Conservation (phyloP, 176 grass and related monocot species). For the Cenchrus purpureus region DNA sequence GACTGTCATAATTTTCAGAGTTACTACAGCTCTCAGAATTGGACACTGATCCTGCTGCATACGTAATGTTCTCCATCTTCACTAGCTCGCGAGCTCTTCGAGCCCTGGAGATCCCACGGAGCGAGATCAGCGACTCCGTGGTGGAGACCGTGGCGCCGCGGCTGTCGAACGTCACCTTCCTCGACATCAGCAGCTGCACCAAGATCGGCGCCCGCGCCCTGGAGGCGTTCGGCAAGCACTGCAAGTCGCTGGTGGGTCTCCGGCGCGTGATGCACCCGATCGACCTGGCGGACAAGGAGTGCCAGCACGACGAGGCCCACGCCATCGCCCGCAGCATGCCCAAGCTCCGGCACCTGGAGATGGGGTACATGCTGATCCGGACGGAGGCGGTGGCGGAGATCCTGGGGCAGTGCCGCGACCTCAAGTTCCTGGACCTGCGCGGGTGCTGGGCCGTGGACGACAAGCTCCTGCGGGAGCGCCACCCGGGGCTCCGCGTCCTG, state of each 20-base stretch:
- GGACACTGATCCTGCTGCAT: slow-evolving; percentile 12
- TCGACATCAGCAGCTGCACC: slow-evolving; percentile 90
- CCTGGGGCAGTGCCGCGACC: slow-evolving; percentile 67
- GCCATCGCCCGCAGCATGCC: slow-evolving; percentile 88
- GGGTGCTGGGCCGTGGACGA: slow-evolving; percentile 97
- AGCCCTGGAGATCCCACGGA: slow-evolving; percentile 82
- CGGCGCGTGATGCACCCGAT: slow-evolving; percentile 86
- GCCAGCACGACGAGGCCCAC: slow-evolving; percentile 87
- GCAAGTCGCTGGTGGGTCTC: slow-evolving; percentile 64
- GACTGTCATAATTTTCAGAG: background rate
- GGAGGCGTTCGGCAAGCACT: slow-evolving; percentile 82
- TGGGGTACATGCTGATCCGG: slow-evolving; percentile 72
- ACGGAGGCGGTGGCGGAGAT: slow-evolving; percentile 71
- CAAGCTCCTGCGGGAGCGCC: slow-evolving; percentile 59
- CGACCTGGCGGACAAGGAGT: slow-evolving; percentile 66
- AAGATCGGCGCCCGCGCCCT: slow-evolving; percentile 79
- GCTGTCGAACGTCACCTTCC: slow-evolving; percentile 69
- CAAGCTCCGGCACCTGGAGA: slow-evolving; percentile 78
- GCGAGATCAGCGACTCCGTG: slow-evolving; percentile 83
- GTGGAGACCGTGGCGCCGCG: slow-evolving; percentile 70
- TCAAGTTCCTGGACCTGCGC: slow-evolving; percentile 81
- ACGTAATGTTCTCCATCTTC: background rate
- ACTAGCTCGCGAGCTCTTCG: slow-evolving; percentile 65
- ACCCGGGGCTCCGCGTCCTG: slow-evolving; percentile 60
- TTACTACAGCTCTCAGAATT: background rate